A percentile compares a stretch with the other conserved stretches of the same genome.
These are phyloP conservation scores for Rhodotorula mucilaginosa DNA, from an alignment of 1,284 basidiomycete species.

Conservation along the genomic window DNA sequence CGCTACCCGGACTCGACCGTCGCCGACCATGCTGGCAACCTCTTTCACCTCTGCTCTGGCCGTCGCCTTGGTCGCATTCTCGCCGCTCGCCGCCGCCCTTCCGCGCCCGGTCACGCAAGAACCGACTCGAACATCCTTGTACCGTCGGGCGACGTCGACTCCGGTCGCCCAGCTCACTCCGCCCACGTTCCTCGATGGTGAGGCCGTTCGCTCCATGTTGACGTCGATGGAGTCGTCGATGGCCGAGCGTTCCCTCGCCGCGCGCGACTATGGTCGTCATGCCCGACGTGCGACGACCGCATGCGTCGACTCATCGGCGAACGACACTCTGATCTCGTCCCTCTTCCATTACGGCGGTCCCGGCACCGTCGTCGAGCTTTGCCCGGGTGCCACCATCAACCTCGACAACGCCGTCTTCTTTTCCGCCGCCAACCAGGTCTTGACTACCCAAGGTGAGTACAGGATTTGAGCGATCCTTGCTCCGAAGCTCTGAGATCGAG, in stretches of 20 bases:
- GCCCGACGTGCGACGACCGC: neutral
- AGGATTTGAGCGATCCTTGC: too few relatives aligned
- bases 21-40: conserved; percentile 10
- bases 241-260: conserved; percentile 12
- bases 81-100: conserved; percentile 14
- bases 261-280: neutral
- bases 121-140: conserved; percentile 3
- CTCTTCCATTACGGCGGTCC: conserved; percentile 44
- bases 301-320: conserved; percentile 37
- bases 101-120: conserved; percentile 7
- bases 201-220: conserved; percentile 17
- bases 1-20: too few relatives aligned
- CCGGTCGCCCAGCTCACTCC: conserved; percentile 8
- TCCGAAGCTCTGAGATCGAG: too few relatives aligned
- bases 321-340: conserved; percentile 39
- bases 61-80: conserved; percentile 25
- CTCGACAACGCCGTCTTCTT: conserved; percentile 52
- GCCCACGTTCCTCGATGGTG: conserved; percentile 19
- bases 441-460: conserved; percentile 47
- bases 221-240: conserved; percentile 24
- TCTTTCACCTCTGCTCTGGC: conserved; percentile 16
- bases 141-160: conserved; percentile 3
- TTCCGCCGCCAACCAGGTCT: conserved; percentile 53
- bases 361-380: conserved; percentile 52
- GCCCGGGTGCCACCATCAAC: conserved; percentile 50